Base-by-base conservation (phyloP, 192 early-diverging fungal species). In the Coemansia umbellata region DNA sequence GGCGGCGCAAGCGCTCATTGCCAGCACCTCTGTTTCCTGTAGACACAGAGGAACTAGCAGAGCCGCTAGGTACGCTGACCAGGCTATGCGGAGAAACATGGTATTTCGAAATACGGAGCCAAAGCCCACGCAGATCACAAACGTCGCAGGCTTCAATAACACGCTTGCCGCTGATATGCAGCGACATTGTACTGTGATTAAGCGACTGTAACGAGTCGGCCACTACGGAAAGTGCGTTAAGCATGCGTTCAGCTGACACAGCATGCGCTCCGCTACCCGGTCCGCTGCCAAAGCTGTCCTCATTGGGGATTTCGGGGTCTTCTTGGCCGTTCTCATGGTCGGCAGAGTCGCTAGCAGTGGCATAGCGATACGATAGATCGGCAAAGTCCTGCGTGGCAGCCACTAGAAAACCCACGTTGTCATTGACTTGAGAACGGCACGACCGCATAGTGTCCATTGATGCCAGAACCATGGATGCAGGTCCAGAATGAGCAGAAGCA, bases 121-220 rank as follows among this genome's bases (percentile, higher is more conserved):
- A 77, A 45, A 77, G 68, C 13, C 60, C 66, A 18, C 68, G 74
- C 62, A 77, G 37, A 28, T 77, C 74, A 42, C 66, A 77, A 5
- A 77, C 60, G 41, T 77, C 74, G 47, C 74, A 70, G 4, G 74
- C 67, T 56, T 77, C 74, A 7, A 77, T 35, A 9, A 77, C 74
- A n/a, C 68, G 66, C 58, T 77, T 77, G 44, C 68, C 74, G 31
- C 67, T 49, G 28, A 77, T 69, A 39, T 70, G 63, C 51, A 77
- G 52, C 15, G 74, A 45, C 74, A 77, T 69, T 9, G 74, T 57
- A 59, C 55, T 70, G 58, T 69, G 66, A 60, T 77, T 70, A 27
- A 77, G 62, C 10, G 62, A 39, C 53, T 77, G 74, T 47, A 77
- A 55, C 13, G 74, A 52, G 11, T 58, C 59, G 13, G 43, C 19